Evolutionary conservation across 2,329 filamentous ascomycete genomes (phyloP).

Genomic region (Trichoderma sp.): DNA sequence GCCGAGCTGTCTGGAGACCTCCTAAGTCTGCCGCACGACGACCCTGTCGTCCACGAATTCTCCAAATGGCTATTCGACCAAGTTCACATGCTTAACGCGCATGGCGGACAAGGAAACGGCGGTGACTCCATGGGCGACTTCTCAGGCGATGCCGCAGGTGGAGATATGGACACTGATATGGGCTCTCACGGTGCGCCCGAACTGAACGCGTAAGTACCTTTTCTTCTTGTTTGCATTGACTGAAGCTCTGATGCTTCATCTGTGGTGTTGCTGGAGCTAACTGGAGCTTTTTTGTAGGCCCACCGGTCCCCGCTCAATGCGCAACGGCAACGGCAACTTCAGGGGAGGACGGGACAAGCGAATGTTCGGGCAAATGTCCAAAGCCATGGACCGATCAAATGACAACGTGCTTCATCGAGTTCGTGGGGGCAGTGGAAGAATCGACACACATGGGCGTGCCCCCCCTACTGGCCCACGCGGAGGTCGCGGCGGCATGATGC

Average conservation of each 20-base stretch:
- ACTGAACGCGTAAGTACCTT: conserved; percentile 55
- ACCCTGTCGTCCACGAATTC: conserved; percentile 78
- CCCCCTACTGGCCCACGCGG: conserved; percentile 70
- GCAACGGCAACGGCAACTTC: conserved; percentile 55
- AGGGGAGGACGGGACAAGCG: conserved; percentile 69
- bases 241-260: neutral
- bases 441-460: conserved; percentile 73
- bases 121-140: conserved; percentile 30
- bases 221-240: neutral
- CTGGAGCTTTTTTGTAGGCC: conserved; percentile 55
- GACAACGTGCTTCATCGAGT: conserved; percentile 81
- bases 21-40: conserved; percentile 76
- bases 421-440: conserved; percentile 72
- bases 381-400: conserved; percentile 72
- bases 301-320: conserved; percentile 93
- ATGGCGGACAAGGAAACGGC: conserved; percentile 43
- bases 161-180: conserved; percentile 70
- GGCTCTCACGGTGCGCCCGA: conserved; percentile 51
- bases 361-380: conserved; percentile 80
- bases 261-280: neutral
- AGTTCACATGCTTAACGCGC: conserved; percentile 64
- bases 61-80: conserved; percentile 92
- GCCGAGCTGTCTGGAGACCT: conserved; percentile 85
- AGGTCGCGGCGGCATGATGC: conserved; percentile 48
- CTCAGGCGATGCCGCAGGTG: conserved; percentile 34